phyloP scores from a whole-genome alignment of 176 grass and related monocot species.

The Typha latifolia region DNA sequence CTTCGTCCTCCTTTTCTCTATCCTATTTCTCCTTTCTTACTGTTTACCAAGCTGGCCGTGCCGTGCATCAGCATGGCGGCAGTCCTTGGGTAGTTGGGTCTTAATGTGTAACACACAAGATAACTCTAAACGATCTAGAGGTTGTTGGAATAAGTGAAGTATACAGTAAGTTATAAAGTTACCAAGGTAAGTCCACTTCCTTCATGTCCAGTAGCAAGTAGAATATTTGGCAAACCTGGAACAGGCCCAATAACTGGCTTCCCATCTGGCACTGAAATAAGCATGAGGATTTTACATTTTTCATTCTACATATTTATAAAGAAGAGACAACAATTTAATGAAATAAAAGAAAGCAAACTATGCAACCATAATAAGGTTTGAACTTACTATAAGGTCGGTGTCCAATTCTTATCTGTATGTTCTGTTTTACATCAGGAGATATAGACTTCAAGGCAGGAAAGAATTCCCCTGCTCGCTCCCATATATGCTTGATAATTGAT shows the following conservation, averaged over 20 bases:
- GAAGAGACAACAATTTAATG: not conserved
- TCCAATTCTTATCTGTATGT: conserved; percentile 67
- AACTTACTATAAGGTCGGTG: conserved; percentile 84
- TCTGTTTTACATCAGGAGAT: conserved; percentile 39
- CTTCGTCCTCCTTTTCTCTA: no score
- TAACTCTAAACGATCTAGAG: no score
- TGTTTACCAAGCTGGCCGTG: no score
- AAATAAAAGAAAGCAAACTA: conserved; percentile 13
- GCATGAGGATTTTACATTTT: conserved; percentile 15
- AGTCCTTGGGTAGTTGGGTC: no score
- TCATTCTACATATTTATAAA: conserved; percentile 7
- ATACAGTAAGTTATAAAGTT: conserved; percentile 36
- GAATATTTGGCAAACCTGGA: conserved; percentile 64
- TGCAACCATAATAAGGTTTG: not conserved
- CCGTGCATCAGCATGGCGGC: no score
- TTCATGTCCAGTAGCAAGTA: conserved; percentile 88
- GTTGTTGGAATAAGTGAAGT: not conserved
- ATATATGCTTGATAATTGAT: conserved; percentile 66
- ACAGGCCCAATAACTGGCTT: conserved; percentile 86
- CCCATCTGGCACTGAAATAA: conserved; percentile 87
- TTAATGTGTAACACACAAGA: no score
- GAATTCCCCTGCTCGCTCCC: conserved; percentile 73
- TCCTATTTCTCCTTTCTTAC: no score
- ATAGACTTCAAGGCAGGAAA: conserved; percentile 61
- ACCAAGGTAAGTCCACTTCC: conserved; percentile 94